phyloP scores from a whole-genome alignment of 169 alveolate species.

The Amoebophrya sp. region DNA sequence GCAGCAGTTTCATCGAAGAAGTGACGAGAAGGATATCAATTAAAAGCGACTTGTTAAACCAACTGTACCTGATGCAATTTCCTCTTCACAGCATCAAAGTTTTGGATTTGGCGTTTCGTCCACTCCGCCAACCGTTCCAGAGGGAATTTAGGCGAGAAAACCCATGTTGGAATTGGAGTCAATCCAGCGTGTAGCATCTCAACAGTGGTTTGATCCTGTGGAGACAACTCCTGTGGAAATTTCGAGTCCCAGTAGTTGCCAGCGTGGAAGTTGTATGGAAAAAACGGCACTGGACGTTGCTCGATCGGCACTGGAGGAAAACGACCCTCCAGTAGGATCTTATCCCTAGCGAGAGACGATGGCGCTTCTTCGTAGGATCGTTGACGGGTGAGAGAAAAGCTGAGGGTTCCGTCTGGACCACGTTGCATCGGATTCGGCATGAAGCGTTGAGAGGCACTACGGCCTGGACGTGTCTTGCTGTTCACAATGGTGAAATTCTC shows the following conservation, averaged over 20 bases:
- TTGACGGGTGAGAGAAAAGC: too few relatives aligned
- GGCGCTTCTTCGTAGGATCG: too few relatives aligned
- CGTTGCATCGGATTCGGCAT: too few relatives aligned
- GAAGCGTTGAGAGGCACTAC: too few relatives aligned
- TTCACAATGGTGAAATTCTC: too few relatives aligned
- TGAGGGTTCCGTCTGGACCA: too few relatives aligned
- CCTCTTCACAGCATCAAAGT: constrained; percentile 34
- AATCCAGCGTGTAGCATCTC: background rate
- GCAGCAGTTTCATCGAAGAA: too few relatives aligned
- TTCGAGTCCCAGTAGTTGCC: background rate
- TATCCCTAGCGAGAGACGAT: too few relatives aligned
- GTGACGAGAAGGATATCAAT: too few relatives aligned
- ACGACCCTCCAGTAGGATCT: background rate
- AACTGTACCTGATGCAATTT: too few relatives aligned
- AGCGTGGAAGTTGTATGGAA: background rate
- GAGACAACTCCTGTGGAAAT: background rate
- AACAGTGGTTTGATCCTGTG: background rate
- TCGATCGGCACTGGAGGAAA: background rate
- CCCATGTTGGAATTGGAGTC: background rate
- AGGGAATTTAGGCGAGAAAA: background rate
- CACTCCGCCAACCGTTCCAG: constrained; percentile 36
- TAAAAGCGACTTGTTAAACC: too few relatives aligned
- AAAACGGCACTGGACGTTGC: background rate
- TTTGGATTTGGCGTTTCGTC: constrained; percentile 46
- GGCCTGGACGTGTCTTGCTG: too few relatives aligned